Evolutionary conservation across 2,329 filamentous ascomycete species (phyloP), one percentile per base, ranked within the genome.

Genomic region (Cytospora piceicola): DNA sequence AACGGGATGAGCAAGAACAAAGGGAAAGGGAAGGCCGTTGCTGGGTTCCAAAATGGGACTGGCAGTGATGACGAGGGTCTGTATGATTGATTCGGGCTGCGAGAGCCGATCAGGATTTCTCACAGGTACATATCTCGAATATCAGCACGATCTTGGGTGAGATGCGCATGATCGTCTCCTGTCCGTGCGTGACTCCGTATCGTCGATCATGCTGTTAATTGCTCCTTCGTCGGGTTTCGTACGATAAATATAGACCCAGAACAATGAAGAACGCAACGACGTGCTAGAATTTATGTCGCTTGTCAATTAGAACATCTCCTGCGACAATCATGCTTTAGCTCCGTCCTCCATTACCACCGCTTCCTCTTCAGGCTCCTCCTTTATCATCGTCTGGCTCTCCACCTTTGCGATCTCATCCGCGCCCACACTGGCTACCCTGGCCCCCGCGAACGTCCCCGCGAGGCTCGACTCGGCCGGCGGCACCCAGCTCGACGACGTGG

Each of bases 1-100:
- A 72, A 68, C 11, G 67, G 73, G 56, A 39, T 39, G 54, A 61
- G 56, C 39, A 71, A 69, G 68, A 69, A 72, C n/a, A 85, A 86
- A 71, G 83, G 83, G 9, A 88, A 88, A 73, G 85, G 81, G 1
- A 88, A 86, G 71, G 85, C 80, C 3, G 77, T 81, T 20, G 81
- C 80, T 67, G 77, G 77, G 36, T 85, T 87, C 68, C 79, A 81
- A 70, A 79, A 85, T n/a, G 80, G 81, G 24, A 82, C 78, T n/a
- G 83, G 79, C 22, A 84, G 82, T 68, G 85, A 84, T 67, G 85
- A 88, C 60, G 85, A 87, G 57, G 84, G 79, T 12, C 70, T 88
- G 72, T 88, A 88, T 72, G 73, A 72, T 62, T 87, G 77, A 74
- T 51, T 42, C n/a, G 30, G 15, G 15, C 7, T 1, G 20, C n/a